Evolutionary conservation across 139 green algal species (phyloP).

Genomic region (Chlorella sp.): DNA sequence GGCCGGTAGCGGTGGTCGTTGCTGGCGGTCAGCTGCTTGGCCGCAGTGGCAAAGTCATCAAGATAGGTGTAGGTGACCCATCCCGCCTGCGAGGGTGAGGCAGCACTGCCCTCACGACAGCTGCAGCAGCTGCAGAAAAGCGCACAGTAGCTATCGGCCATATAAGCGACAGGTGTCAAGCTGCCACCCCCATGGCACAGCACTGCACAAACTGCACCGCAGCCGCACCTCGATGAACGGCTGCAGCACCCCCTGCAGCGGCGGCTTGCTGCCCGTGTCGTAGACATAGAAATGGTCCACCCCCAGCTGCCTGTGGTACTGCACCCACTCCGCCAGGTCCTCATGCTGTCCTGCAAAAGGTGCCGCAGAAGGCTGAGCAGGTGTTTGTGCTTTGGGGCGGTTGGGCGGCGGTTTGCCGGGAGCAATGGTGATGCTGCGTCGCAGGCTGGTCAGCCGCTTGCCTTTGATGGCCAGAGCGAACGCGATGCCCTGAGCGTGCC

Average conservation of each 20-base stretch:
- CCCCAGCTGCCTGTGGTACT: background rate
- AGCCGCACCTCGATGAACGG: background rate
- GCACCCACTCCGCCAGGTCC: constrained; percentile 2
- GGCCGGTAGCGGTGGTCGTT: background rate
- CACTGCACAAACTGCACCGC: too few relatives aligned
- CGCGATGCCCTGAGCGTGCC: background rate
- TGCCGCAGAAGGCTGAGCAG: too few relatives aligned
- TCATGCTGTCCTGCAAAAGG: background rate
- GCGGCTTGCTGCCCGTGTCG: constrained; percentile 10
- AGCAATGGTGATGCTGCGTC: too few relatives aligned
- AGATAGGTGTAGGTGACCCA: background rate
- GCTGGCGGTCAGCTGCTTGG: background rate
- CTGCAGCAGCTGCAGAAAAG: too few relatives aligned
- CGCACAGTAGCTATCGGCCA: too few relatives aligned
- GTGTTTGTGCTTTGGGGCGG: too few relatives aligned
- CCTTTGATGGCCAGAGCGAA: background rate
- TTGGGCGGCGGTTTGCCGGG: background rate
- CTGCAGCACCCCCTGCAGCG: background rate
- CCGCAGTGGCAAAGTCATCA: background rate
- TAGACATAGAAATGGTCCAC: background rate
- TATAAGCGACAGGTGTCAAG: too few relatives aligned
- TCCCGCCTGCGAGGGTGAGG: background rate
- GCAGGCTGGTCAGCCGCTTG: background rate
- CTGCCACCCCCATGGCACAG: too few relatives aligned
- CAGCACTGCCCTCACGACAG: too few relatives aligned